These are phyloP conservation scores for Carallia pectinifolia DNA, from an alignment of 345 rosid genomes.

Conservation along the genomic window DNA sequence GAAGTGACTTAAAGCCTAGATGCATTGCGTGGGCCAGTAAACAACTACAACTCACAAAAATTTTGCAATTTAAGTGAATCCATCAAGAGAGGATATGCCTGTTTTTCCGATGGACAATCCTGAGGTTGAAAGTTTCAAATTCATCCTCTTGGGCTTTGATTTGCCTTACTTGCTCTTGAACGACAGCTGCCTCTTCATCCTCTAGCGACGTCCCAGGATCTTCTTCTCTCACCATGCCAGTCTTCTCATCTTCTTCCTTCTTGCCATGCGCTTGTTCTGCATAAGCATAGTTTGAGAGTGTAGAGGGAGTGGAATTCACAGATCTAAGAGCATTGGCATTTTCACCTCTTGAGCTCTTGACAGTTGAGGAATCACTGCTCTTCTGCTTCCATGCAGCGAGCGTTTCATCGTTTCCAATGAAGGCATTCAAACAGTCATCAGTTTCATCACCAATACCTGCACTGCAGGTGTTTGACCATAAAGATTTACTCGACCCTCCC, in stretches of 20 bases:
- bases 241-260: slow-evolving; percentile 60
- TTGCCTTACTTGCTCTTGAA: slow-evolving; percentile 96
- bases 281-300: slow-evolving; percentile 65
- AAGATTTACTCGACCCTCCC: slow-evolving; percentile 61
- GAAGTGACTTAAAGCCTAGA: neutral
- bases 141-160: slow-evolving; percentile 97
- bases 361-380: slow-evolving; percentile 74
- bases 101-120: slow-evolving; percentile 96
- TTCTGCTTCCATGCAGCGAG: slow-evolving; percentile 72
- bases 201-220: slow-evolving; percentile 68
- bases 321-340: slow-evolving; percentile 55
- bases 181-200: slow-evolving; percentile 94
- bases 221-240: slow-evolving; percentile 54
- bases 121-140: slow-evolving; percentile 95
- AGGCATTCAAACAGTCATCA: slow-evolving; percentile 49
- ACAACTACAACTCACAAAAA: slow-evolving; percentile 12
- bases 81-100: slow-evolving; percentile 47
- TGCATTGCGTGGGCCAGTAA: slow-evolving; percentile 5
- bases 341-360: slow-evolving; percentile 72
- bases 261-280: slow-evolving; percentile 48
- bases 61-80: slow-evolving; percentile 7
- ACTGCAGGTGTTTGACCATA: slow-evolving; percentile 59
- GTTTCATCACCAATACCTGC: slow-evolving; percentile 44
- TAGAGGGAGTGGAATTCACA: slow-evolving; percentile 66
- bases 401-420: slow-evolving; percentile 64